Base-by-base conservation (phyloP, 208 protist genomes). In the Leptomonas pyrrhocoris region DNA sequence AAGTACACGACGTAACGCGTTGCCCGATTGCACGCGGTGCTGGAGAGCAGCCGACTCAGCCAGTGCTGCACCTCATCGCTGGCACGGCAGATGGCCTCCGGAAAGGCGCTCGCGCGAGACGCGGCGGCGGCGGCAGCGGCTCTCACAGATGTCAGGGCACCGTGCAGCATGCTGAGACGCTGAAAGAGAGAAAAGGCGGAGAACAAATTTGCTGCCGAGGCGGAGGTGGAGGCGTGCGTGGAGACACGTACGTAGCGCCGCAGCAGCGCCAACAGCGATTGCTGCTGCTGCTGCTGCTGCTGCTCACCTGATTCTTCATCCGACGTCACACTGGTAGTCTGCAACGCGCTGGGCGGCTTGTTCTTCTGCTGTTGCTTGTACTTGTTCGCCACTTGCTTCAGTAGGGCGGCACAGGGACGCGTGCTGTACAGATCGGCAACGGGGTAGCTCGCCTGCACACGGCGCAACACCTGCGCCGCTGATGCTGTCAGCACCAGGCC, bases 1-100 rank as follows among this genome's bases (percentile, higher is more conserved):
- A 86, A 94, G 77, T 96, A 96, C 15, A 96, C 79, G 0, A 94
- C 87, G 45, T 85, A 82, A 53, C 89, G 85, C 16, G 89, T 96
- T 15, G 84, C 84, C n/a, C 84, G 79, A 64, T 90, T 94, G 68
- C 91, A 85, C 28, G 81, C 84, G 16, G 59, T 73, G 36, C 62
- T 69, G 21, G 83, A 56, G n/a, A 94, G 61, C 2, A 92, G 62
- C 2, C 70, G 62, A 30, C 68, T 53, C 36, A 89, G 45, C 61
- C 69, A 69, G 25, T 55, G 46, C 73, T 76, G 74, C 49, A 84
- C 59, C 5, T 70, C 61, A 0, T 48, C 31, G n/a, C 67, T 62
- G 28, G 61, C 67, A 12, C 61, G 1, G 62, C 74, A 13, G 48
- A 79, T 13, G 4, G 18, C 18, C 3, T 30, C 12, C 0, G 57